phyloP scores from a whole-genome alignment of 805 yeast genomes.

The Cyberlindnera meyerae region DNA sequence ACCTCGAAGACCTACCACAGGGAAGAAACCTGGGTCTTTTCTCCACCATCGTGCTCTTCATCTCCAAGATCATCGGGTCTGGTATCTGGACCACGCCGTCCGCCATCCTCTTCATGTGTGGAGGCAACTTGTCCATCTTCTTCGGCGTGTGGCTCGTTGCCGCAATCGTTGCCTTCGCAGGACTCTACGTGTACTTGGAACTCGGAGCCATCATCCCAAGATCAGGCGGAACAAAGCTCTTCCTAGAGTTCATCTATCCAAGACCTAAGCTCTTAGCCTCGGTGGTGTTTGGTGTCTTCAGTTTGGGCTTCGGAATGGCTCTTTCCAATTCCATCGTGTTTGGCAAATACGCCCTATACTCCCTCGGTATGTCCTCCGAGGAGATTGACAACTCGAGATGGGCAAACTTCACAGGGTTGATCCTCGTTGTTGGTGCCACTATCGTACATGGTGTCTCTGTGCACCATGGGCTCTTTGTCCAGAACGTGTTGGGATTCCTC shows the following conservation, averaged over 20 bases:
- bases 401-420: slow-evolving; percentile 38
- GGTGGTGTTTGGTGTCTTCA: slow-evolving; percentile 44
- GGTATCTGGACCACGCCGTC: slow-evolving; percentile 75
- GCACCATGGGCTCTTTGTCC: slow-evolving; percentile 53
- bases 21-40: slow-evolving; percentile 71
- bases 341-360: slow-evolving; percentile 52
- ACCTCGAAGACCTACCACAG: slow-evolving; percentile 43
- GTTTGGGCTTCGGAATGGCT: slow-evolving; percentile 51
- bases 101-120: slow-evolving; percentile 58
- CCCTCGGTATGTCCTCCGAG: slow-evolving; percentile 37
- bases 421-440: slow-evolving; percentile 32
- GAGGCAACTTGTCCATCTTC: slow-evolving; percentile 60
- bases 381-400: slow-evolving; percentile 26
- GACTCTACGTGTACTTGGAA: slow-evolving; percentile 62
- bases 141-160: slow-evolving; percentile 60
- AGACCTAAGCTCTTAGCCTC: slow-evolving; percentile 53
- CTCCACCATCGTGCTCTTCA: slow-evolving; percentile 58
- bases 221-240: slow-evolving; percentile 73
- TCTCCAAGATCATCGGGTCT: slow-evolving; percentile 70
- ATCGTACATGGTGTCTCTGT: slow-evolving; percentile 55
- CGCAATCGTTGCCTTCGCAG: slow-evolving; percentile 58
- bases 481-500: slow-evolving; percentile 57
- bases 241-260: slow-evolving; percentile 61
- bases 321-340: slow-evolving; percentile 54
- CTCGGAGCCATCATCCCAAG: slow-evolving; percentile 67